Evolutionary conservation across 23 red algal genomes (phyloP).

Genomic region (Gracilaria domingensis): DNA sequence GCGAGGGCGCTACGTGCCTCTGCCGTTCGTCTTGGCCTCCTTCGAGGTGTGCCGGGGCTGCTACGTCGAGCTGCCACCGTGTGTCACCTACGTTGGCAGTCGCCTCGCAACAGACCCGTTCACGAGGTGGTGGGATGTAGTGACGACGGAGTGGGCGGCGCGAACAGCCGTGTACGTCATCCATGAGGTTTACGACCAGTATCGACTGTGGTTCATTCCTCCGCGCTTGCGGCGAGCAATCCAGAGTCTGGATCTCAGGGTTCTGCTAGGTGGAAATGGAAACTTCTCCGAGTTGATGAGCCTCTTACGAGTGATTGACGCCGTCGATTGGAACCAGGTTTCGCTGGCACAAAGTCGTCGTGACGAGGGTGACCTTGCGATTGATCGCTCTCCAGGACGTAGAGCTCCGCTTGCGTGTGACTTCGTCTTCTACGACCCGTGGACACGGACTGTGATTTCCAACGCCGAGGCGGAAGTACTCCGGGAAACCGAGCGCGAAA

Average conservation of each 20-base stretch:
- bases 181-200: constrained; percentile 2
- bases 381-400: neutral
- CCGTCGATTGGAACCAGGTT: neutral
- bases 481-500: too few species aligned
- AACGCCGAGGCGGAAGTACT: neutral
- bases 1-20: constrained; percentile 12
- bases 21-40: neutral
- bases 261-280: neutral
- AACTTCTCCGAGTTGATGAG: neutral
- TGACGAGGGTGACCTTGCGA: neutral
- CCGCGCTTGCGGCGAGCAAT: neutral
- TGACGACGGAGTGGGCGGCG: constrained; percentile 2
- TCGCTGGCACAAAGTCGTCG: neutral
- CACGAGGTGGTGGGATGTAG: neutral
- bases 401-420: neutral
- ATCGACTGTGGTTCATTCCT: constrained; percentile 10
- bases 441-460: neutral
- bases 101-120: constrained; percentile 2
- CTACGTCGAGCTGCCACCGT: constrained; percentile 32
- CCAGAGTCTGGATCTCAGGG: neutral
- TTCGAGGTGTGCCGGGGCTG: constrained; percentile 19
- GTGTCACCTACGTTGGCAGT: neutral
- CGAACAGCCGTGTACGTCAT: neutral
- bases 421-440: neutral
- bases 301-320: neutral